These are phyloP conservation scores for Mallotus repandus DNA, from an alignment of 441 rosid genomes.

Conservation along the genomic window DNA sequence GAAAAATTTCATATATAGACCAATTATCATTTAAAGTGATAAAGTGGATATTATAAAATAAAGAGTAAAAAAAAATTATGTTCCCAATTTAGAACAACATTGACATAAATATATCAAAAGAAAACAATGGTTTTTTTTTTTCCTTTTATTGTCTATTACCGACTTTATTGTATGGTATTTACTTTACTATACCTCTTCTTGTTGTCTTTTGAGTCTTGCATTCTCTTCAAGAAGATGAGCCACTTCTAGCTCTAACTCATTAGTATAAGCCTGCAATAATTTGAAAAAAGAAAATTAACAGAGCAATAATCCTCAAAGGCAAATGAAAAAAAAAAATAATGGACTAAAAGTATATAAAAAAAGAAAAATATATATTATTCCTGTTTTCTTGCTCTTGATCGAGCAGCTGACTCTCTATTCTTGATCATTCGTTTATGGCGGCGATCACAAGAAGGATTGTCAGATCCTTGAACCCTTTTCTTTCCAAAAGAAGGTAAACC, in stretches of 20 bases:
- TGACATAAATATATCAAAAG: background rate
- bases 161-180: background rate
- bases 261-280: constrained; percentile 47
- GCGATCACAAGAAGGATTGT: constrained; percentile 27
- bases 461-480: constrained; percentile 35
- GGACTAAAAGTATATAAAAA: too few relatives aligned
- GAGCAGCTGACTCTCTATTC: constrained; percentile 58
- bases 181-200: constrained; percentile 32
- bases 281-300: background rate
- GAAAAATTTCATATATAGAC: background rate
- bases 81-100: background rate
- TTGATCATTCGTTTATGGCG: constrained; percentile 53
- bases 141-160: background rate
- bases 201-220: constrained; percentile 45
- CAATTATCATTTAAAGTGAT: too few relatives aligned
- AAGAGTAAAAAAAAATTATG: background rate
- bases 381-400: constrained; percentile 61
- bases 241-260: constrained; percentile 37
- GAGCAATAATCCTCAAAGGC: background rate
- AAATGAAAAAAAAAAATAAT: background rate
- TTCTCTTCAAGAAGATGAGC: constrained; percentile 38
- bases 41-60: background rate
- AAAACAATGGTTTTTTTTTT: background rate
- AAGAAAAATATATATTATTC: constrained; percentile 18
- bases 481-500: constrained; percentile 18